Conservation (phyloP, 2,329 filamentous ascomycete genomes). For the Cladosporium oxysporum region DNA sequence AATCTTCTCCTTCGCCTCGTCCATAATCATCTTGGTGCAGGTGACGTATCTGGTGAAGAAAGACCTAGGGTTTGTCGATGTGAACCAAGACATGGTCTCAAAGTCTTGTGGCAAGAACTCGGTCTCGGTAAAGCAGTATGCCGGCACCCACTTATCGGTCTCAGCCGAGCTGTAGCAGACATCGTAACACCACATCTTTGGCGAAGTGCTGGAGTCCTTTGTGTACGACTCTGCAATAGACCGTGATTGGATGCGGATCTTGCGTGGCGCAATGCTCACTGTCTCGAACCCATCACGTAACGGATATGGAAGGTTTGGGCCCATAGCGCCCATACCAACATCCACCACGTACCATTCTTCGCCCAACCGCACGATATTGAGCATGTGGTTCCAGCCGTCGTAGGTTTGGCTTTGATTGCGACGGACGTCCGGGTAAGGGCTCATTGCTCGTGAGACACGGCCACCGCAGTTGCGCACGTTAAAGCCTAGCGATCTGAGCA, state of each 20-base stretch:
- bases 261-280: conserved; percentile 23
- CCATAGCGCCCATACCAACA: conserved; percentile 44
- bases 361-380: conserved; percentile 44
- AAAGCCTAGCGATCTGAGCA: conserved; percentile 56
- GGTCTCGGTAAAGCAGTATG: conserved; percentile 66
- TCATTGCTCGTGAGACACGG: conserved; percentile 39
- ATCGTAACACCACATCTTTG: conserved; percentile 49
- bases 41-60: conserved; percentile 59
- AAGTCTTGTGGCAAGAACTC: conserved; percentile 66
- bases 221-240: conserved; percentile 28
- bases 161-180: conserved; percentile 25
- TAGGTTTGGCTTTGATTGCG: conserved; percentile 29
- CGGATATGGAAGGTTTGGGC: conserved; percentile 42
- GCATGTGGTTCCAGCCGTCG: conserved; percentile 45
- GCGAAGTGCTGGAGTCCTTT: conserved; percentile 29
- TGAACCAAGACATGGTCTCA: conserved; percentile 60
- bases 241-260: conserved; percentile 30
- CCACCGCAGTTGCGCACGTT: conserved; percentile 44
- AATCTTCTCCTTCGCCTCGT: conserved; percentile 38
- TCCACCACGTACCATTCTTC: conserved; percentile 40
- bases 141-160: conserved; percentile 55
- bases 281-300: conserved; percentile 34
- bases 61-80: conserved; percentile 51
- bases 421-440: conserved; percentile 24
- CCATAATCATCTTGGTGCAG: conserved; percentile 56